Evolutionary conservation across 345 rosid genomes (phyloP).

Genomic region (Durio zibethinus): DNA sequence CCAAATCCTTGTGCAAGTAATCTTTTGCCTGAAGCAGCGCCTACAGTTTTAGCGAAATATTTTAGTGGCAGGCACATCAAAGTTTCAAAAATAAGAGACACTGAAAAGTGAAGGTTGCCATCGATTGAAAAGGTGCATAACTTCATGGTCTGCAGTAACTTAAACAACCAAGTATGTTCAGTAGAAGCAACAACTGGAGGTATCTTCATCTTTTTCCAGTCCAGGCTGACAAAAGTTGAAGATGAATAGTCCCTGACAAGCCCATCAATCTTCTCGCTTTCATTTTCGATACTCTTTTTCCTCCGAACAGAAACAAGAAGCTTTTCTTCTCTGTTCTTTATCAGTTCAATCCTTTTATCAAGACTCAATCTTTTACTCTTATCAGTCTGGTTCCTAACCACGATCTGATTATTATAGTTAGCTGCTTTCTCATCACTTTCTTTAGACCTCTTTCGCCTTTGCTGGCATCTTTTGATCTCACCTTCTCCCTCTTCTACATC

Average conservation of each 20-base stretch:
- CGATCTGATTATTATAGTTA: slow-evolving; percentile 13
- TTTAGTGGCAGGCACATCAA: slow-evolving; percentile 19
- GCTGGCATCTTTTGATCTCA: slow-evolving; percentile 24
- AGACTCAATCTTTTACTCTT: slow-evolving; percentile 64
- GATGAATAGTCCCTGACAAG: slow-evolving; percentile 71
- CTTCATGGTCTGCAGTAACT: slow-evolving; percentile 93
- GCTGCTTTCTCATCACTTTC: slow-evolving; percentile 34
- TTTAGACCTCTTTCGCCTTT: slow-evolving; percentile 42
- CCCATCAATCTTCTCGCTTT: slow-evolving; percentile 62
- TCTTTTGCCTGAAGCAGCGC: slow-evolving; percentile 61
- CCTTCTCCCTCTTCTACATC: slow-evolving; percentile 38
- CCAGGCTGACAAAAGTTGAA: slow-evolving; percentile 72
- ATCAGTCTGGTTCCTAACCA: slow-evolving; percentile 50
- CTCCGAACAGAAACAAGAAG: slow-evolving; percentile 9
- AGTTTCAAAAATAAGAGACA: neutral
- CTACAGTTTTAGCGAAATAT: slow-evolving; percentile 31
- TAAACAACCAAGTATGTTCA: slow-evolving; percentile 91
- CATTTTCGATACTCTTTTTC: slow-evolving; percentile 31
- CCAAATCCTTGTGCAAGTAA: slow-evolving; percentile 41
- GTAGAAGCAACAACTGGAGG: slow-evolving; percentile 83
- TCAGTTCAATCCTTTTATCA: slow-evolving; percentile 57
- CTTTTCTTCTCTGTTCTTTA: slow-evolving; percentile 39
- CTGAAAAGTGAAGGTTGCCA: neutral
- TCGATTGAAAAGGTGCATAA: slow-evolving; percentile 29
- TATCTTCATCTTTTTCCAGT: slow-evolving; percentile 95